Percentiles rank a stretch among this genome's conserved stretches.
Conservation (phyloP, 2,329 filamentous ascomycete genomes). For the Aspergillus felis region DNA sequence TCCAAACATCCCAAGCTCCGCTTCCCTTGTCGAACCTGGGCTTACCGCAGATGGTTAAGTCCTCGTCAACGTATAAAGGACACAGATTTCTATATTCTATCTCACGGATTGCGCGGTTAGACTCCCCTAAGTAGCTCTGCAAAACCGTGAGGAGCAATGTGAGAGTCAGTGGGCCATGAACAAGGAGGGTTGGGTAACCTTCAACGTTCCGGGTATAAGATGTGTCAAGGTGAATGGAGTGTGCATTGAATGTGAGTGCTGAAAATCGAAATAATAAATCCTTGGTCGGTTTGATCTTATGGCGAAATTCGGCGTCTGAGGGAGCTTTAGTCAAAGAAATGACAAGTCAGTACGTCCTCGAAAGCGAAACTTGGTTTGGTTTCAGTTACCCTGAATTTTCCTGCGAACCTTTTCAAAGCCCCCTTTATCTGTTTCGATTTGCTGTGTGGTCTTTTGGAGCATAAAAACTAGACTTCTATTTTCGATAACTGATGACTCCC, state of each 20-base stretch:
- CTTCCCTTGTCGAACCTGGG: slow-evolving; percentile 41
- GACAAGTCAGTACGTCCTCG: slow-evolving; percentile 16
- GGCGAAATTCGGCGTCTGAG: slow-evolving; percentile 50
- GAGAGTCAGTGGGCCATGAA: slow-evolving; percentile 81
- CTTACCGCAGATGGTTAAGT: slow-evolving; percentile 65
- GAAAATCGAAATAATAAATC: slow-evolving; percentile 84
- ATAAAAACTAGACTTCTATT: slow-evolving; percentile 62
- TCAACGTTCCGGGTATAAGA: slow-evolving; percentile 67
- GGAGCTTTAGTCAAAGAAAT: slow-evolving; percentile 38
- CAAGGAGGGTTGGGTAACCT: slow-evolving; percentile 69
- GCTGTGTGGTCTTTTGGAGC: slow-evolving; percentile 45
- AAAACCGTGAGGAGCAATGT: slow-evolving; percentile 71
- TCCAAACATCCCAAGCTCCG: slow-evolving; percentile 60
- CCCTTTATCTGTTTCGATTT: slow-evolving; percentile 23
- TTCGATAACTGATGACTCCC: slow-evolving; percentile 51
- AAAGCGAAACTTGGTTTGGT: slow-evolving; percentile 11
- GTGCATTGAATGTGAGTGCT: slow-evolving; percentile 86
- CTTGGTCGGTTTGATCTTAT: slow-evolving; percentile 62
- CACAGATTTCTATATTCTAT: slow-evolving; percentile 79
- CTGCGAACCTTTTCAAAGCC: slow-evolving; percentile 21
- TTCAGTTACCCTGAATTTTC: slow-evolving; percentile 31
- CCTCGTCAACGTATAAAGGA: slow-evolving; percentile 72
- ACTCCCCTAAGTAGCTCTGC: slow-evolving; percentile 47
- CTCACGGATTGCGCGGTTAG: slow-evolving; percentile 42
- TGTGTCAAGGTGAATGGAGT: slow-evolving; percentile 81